A percentile compares a stretch with the other conserved stretches of the same genome.
Conservation (phyloP, 208 protist genomes). For the Crithidia fasciculata region DNA sequence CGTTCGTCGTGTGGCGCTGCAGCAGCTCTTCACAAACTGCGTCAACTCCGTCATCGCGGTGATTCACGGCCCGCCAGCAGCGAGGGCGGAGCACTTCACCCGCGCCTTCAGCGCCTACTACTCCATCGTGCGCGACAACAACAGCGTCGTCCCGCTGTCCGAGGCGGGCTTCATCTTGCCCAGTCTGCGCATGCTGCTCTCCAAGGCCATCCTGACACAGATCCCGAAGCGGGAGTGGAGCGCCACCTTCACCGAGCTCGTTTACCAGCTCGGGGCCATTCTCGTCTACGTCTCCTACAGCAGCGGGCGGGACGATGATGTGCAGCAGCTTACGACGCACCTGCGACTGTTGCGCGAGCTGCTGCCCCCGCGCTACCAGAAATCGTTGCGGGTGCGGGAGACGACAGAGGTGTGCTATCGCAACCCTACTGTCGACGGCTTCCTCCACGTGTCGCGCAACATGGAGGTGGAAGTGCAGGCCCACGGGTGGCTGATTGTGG, state of each 20-base stretch:
- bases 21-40: constrained; percentile 42
- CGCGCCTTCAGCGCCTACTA: constrained; percentile 48
- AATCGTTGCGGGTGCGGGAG: constrained; percentile 53
- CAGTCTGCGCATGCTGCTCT: constrained; percentile 80
- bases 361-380: constrained; percentile 66
- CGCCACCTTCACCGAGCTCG: constrained; percentile 28
- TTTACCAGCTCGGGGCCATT: constrained; percentile 31
- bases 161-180: constrained; percentile 42
- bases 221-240: constrained; percentile 33
- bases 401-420: constrained; percentile 57
- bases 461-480: constrained; percentile 68
- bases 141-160: constrained; percentile 22
- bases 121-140: constrained; percentile 25
- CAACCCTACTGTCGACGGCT: constrained; percentile 36
- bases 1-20: constrained; percentile 30
- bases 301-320: constrained; percentile 16
- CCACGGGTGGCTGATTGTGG: constrained; percentile 70
- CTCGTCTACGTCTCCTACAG: constrained; percentile 27
- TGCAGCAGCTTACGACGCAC: constrained; percentile 29
- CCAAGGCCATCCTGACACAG: constrained; percentile 40
- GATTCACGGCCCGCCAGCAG: constrained; percentile 37
- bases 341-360: constrained; percentile 52
- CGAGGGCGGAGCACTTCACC: constrained; percentile 32
- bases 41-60: constrained; percentile 83
- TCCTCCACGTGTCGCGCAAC: constrained; percentile 47